Base-by-base conservation (phyloP, 257 asterid species). In the Solanum piurae region DNA sequence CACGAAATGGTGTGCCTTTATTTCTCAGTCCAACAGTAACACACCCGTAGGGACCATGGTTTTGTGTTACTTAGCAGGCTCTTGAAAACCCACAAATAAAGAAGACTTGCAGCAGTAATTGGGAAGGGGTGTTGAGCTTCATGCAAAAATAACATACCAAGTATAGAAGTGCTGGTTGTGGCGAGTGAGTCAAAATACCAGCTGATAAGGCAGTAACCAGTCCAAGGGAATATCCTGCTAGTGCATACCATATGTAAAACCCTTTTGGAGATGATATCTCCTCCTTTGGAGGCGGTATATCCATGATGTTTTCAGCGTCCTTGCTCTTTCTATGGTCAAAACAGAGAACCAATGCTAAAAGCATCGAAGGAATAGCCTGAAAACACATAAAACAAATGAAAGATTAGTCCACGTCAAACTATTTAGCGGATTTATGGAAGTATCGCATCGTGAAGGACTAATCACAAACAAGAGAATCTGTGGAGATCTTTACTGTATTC, bases 321-420 rank as follows among this genome's bases (percentile, higher is more conserved):
- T 87, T 92, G 87, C 88, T 83, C 91, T 95, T 95, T 89, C 93
- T 92, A 88, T 96, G 94, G 89, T 97, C 99, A 83, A 96, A 97
- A 85, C 93, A 91, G 89, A 97, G 98, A 89, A 97, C 99, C 90
- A 97, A 90, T 62, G 99, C 99, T 84, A 97, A 92, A 82, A 97
- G 98, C 99, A 97, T 97, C 1, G 99, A 97, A 44, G 99, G 99
- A 89, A 97, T 95, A 68, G 98, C 99, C 99, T 97, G 92, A 94
- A 49, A 93, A 89, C 76, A 87, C 49, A 90, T 89, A 86, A 11
- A 82, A 46, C 84, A 89, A 33, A 44, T 20, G 86, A 76, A 73
- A 68, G 86, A 80, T 91, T 7, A 90, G 88, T 84, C 46, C 77
- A 58, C 27, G 44, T 31, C 46, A 33, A 14, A 34, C 16, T 58